Conservation (phyloP, 768 basidiomycete genomes). For the Clitopilus passeckerianus region DNA sequence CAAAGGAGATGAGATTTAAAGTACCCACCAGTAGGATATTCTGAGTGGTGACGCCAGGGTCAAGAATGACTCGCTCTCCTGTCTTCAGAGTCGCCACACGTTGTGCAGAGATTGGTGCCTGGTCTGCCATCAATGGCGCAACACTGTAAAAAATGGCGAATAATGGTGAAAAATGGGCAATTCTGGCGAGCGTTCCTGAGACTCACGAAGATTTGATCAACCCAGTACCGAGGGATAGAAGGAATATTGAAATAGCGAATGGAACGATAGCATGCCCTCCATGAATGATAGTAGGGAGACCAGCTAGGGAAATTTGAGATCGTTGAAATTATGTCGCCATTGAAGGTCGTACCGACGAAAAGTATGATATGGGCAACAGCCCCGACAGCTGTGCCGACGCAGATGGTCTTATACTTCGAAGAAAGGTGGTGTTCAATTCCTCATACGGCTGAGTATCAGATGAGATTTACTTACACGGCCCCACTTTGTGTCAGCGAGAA, state of each 20-base stretch:
- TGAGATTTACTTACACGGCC: slow-evolving; percentile 18
- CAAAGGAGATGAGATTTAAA: not conserved
- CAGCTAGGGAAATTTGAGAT: slow-evolving; percentile 2
- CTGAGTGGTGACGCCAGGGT: slow-evolving; percentile 12
- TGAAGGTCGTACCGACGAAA: slow-evolving; percentile 4
- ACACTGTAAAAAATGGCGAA: slow-evolving; percentile 3
- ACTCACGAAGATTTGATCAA: slow-evolving; percentile 12
- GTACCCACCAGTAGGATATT: slow-evolving; percentile 10
- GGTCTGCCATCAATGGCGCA: slow-evolving; percentile 13
- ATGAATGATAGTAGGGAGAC: slow-evolving; percentile 8
- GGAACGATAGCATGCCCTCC: slow-evolving; percentile 10
- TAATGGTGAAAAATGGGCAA: not conserved
- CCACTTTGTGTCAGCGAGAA: slow-evolving; percentile 32
- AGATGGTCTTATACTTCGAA: slow-evolving; percentile 29
- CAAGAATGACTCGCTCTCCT: slow-evolving; percentile 11
- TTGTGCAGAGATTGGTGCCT: slow-evolving; percentile 8
- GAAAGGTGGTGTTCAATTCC: not conserved
- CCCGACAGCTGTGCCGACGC: slow-evolving; percentile 19
- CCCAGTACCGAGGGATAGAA: slow-evolving; percentile 7
- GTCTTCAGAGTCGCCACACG: slow-evolving; percentile 6
- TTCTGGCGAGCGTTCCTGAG: not conserved
- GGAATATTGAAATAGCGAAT: slow-evolving; percentile 9
- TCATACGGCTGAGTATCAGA: no score
- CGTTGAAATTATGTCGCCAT: not conserved
- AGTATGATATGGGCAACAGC: slow-evolving; percentile 15